phyloP scores from a whole-genome alignment of 495 filamentous ascomycete species.

The Bacidia rubella region DNA sequence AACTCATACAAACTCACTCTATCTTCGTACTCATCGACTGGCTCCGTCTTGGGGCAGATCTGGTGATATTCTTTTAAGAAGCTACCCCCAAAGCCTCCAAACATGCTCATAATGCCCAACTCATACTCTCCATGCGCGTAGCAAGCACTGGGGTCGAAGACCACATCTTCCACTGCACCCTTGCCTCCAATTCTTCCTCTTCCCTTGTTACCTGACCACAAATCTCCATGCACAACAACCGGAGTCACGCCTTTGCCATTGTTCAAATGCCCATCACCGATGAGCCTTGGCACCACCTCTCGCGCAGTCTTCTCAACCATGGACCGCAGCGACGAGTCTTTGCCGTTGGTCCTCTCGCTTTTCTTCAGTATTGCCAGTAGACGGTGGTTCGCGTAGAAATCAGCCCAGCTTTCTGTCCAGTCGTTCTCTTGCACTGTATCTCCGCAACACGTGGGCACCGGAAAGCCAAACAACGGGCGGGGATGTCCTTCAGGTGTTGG shows the following conservation, averaged over 20 bases:
- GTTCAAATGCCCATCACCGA: constrained; percentile 53
- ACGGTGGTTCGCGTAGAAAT: constrained; percentile 68
- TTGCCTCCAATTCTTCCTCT: constrained; percentile 42
- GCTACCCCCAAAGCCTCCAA: constrained; percentile 70
- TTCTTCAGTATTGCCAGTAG: constrained; percentile 47
- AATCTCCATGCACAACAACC: constrained; percentile 76
- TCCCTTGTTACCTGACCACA: constrained; percentile 83
- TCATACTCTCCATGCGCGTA: constrained; percentile 88
- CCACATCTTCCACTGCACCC: constrained; percentile 56
- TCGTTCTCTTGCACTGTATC: constrained; percentile 67
- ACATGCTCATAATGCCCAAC: constrained; percentile 89
- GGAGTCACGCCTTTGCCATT: constrained; percentile 45
- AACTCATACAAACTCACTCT: constrained; percentile 65
- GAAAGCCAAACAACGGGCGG: constrained; percentile 62
- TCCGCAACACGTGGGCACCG: constrained; percentile 73
- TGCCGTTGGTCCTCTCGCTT: constrained; percentile 47
- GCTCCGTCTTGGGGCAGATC: constrained; percentile 64
- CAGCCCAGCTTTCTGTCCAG: constrained; percentile 56
- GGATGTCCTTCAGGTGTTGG: constrained; percentile 46
- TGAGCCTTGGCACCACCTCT: constrained; percentile 54
- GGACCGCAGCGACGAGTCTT: constrained; percentile 42
- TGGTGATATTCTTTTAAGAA: constrained; percentile 70
- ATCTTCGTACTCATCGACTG: constrained; percentile 73
- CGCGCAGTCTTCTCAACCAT: constrained; percentile 49
- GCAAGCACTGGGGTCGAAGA: constrained; percentile 67